Percentiles rank a stretch among this genome's conserved stretches.
phyloP scores from a whole-genome alignment of 495 filamentous ascomycete species.

The Trichoderma reesei region DNA sequence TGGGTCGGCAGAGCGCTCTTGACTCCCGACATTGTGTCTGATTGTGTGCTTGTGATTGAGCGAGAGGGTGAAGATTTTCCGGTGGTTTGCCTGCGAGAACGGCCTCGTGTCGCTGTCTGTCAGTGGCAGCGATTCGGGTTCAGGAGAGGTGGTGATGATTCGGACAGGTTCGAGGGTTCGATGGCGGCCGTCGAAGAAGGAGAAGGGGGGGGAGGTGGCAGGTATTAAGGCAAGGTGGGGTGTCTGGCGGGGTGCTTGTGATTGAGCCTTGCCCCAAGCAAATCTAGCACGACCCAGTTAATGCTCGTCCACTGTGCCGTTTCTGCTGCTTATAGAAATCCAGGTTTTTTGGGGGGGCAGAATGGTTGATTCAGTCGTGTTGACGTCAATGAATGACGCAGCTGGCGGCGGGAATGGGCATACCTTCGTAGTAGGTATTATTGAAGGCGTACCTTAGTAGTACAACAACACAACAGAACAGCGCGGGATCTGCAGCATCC shows the following conservation, averaged over 20 bases:
- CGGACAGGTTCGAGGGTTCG: too few species aligned
- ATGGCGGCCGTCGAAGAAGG: not conserved
- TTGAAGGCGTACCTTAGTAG: too few species aligned
- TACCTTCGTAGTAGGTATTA: too few species aligned
- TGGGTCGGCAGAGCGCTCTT: slow-evolving; percentile 68
- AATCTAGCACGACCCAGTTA: slow-evolving; percentile 6
- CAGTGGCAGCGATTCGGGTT: not conserved
- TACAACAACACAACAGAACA: not conserved
- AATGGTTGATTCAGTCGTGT: not conserved
- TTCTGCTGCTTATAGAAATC: too few species aligned
- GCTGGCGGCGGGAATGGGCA: too few species aligned
- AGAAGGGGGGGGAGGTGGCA: slow-evolving; percentile 2
- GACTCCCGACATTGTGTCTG: slow-evolving; percentile 56
- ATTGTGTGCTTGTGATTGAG: not conserved
- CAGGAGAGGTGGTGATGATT: not conserved
- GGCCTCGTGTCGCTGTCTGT: too few species aligned
- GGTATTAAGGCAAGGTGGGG: slow-evolving; percentile 4
- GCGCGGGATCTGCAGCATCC: not conserved
- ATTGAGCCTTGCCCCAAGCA: slow-evolving; percentile 4
- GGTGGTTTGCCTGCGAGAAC: too few species aligned
- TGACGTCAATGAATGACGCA: slow-evolving; percentile 4
- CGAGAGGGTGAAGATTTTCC: too few species aligned
- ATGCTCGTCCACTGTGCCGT: too few species aligned
- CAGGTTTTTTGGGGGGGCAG: too few species aligned
- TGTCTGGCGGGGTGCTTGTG: not conserved